phyloP scores from a whole-genome alignment of 495 filamentous ascomycete species.

The Penicillium lagena region DNA sequence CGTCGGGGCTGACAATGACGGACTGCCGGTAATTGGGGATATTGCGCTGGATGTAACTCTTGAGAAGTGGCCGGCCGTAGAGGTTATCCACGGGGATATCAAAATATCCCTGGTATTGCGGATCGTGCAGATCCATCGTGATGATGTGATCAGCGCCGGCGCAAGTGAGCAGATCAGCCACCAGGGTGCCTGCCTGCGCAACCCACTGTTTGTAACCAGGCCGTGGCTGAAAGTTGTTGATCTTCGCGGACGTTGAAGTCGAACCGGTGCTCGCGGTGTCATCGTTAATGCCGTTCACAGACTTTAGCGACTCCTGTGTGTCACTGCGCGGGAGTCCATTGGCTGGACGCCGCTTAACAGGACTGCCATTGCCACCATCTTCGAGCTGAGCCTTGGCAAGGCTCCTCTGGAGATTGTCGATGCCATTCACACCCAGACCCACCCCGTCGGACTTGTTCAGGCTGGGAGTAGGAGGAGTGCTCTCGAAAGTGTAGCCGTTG shows the following conservation, averaged over 20 bases:
- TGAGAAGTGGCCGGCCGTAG: conserved; percentile 79
- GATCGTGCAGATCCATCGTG: conserved; percentile 93
- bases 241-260: conserved; percentile 37
- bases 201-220: conserved; percentile 98
- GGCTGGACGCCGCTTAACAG: conserved; percentile 32
- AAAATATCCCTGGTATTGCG: conserved; percentile 98
- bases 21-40: conserved; percentile 83
- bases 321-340: conserved; percentile 48
- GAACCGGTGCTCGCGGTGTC: conserved; percentile 51
- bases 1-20: conserved; percentile 93
- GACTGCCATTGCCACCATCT: conserved; percentile 38
- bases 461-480: conserved; percentile 76
- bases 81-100: conserved; percentile 98
- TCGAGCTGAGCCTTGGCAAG: conserved; percentile 57
- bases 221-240: conserved; percentile 64
- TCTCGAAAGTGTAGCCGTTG: conserved; percentile 86
- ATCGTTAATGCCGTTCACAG: conserved; percentile 34
- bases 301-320: conserved; percentile 54
- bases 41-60: conserved; percentile 81
- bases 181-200: conserved; percentile 90
- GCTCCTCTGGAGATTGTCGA: conserved; percentile 57
- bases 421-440: conserved; percentile 52
- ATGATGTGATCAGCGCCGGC: conserved; percentile 96
- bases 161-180: conserved; percentile 90
- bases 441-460: conserved; percentile 57